These are phyloP conservation scores for Cenococcum geophilum DNA, from an alignment of 495 filamentous ascomycete species.

Conservation along the genomic window DNA sequence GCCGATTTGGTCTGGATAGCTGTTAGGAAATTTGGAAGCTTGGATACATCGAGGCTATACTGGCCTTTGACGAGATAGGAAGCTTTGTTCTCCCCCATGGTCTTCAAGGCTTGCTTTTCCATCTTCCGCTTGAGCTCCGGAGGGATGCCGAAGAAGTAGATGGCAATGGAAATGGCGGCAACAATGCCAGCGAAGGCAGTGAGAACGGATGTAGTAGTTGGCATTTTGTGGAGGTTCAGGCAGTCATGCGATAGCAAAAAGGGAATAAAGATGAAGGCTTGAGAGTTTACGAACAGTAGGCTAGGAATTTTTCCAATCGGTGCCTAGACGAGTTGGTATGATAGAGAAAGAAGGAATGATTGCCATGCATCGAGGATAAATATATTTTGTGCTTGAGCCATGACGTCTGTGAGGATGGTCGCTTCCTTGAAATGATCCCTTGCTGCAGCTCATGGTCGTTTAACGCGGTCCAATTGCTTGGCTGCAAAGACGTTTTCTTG, in stretches of 20 bases:
- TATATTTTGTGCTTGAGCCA: slow-evolving; percentile 4
- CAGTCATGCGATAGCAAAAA: slow-evolving; percentile 18
- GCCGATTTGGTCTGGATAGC: slow-evolving; percentile 31
- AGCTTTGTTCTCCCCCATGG: slow-evolving; percentile 50
- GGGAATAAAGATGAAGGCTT: neutral
- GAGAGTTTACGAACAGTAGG: neutral
- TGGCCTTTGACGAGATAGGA: slow-evolving; percentile 38
- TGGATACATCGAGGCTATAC: neutral
- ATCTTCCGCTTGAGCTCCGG: slow-evolving; percentile 39
- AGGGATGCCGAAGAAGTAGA: slow-evolving; percentile 40
- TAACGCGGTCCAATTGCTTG: neutral
- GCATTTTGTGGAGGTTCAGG: slow-evolving; percentile 5
- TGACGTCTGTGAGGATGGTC: slow-evolving; percentile 12
- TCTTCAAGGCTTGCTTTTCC: slow-evolving; percentile 46
- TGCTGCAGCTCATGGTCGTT: neutral
- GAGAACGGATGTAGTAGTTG: slow-evolving; percentile 14
- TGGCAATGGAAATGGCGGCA: slow-evolving; percentile 19
- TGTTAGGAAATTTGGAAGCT: slow-evolving; percentile 4
- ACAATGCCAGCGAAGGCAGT: slow-evolving; percentile 27
- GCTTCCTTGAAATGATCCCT: slow-evolving; percentile 12
- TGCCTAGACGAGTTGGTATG: neutral
- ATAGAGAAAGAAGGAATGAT: slow-evolving; percentile 1
- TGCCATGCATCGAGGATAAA: neutral
- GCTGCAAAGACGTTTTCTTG: neutral
- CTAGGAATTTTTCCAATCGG: neutral